Evolutionary conservation across 169 alveolate genomes (phyloP).

Genomic region (Plasmodium gonderi): DNA sequence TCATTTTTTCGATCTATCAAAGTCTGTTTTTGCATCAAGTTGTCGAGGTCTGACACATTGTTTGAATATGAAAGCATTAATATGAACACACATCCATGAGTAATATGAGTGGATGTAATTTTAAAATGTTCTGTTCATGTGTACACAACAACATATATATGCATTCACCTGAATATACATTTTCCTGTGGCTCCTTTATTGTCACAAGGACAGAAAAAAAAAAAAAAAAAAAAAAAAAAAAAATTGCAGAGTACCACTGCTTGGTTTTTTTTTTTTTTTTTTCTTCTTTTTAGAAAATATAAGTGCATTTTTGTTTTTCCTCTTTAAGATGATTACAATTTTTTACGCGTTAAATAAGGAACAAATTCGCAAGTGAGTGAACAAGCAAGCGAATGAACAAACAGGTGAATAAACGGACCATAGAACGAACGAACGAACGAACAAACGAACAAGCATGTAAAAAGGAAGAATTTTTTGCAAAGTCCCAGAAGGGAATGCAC

Average conservation of each 20-base stretch:
- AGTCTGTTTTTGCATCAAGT: too few species aligned
- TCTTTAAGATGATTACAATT: background rate
- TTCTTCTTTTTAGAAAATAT: background rate
- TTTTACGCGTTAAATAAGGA: background rate
- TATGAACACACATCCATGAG: background rate
- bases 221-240: background rate
- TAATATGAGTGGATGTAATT: too few species aligned
- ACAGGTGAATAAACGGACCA: too few species aligned
- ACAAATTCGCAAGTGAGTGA: too few species aligned
- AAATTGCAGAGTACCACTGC: too few species aligned
- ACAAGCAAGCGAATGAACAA: background rate
- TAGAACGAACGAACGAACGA: background rate
- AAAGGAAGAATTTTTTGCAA: background rate
- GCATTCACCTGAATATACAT: background rate
- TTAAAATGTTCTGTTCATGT: background rate
- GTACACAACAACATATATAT: background rate
- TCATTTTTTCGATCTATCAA: background rate
- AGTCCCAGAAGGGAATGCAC: background rate
- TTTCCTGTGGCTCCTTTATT: background rate
- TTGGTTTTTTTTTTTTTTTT: too few species aligned
- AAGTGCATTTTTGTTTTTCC: background rate
- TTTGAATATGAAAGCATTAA: background rate
- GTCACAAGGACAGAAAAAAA: background rate
- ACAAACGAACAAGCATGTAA: background rate
- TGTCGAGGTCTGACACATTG: background rate